Base-by-base conservation (phyloP, 176 grass and related monocot species). In the Carex cristatella region DNA sequence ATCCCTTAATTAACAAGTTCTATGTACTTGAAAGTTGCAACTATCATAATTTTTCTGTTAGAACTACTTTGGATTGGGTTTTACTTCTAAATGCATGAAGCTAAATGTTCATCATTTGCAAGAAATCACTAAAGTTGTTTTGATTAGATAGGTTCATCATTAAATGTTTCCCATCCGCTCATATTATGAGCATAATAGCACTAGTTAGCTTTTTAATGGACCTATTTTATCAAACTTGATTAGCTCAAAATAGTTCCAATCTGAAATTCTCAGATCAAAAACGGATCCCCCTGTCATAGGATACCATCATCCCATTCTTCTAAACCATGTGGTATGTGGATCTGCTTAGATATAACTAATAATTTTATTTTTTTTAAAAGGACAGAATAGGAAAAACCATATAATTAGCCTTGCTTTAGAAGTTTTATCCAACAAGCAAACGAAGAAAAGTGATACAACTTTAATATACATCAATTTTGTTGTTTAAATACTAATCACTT, bases 351-450 rank as follows among this genome's bases (percentile, higher is more conserved):
- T 79, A 79, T 9, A 58, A 14, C 19, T 79, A 30, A 32, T 15
- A 40, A 79, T 0, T 19, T 61, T 10, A 42, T 63, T 19, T 61
- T 10, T 40, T 46, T 14, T 46, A 46, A 81, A 44, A 19, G 33
- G 19, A 65, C 10, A 64, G 16, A 65, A 64, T 37, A 48, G 33
- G 33, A 40, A 42, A 63, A 63, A 42, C 5, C n/a, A 65, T 61
- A 62, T 61, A 65, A 81, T 65, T 81, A 42, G 58, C 79, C 57
- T 27, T 78, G 61, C 79, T 27, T 81, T 81, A 37, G 37, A 81
- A 62, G 56, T 65, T 64, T 79, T 81, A 63, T 62, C 9, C 55
- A 27, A 81, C 32, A 61, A 81, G 35, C 35, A 58, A 56, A 23
- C 56, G 10, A 38, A 56, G 4, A 58, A 9, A 61, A 81, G 58